phyloP scores from a whole-genome alignment of 257 asterid genomes.

The Solanum chilense region DNA sequence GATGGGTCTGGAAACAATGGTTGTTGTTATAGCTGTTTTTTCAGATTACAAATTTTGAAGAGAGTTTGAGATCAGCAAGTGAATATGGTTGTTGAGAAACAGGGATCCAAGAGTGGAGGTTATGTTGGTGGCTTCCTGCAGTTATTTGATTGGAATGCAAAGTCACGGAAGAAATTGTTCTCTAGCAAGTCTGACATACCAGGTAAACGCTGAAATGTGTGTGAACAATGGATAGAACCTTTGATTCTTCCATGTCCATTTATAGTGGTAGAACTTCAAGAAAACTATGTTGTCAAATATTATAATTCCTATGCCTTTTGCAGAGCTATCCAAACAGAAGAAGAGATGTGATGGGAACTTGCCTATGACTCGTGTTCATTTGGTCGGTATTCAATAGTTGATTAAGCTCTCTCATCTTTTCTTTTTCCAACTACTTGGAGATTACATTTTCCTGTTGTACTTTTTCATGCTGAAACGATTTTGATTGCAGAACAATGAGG shows the following conservation, averaged over 20 bases:
- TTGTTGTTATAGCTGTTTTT: background rate
- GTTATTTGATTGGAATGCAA: conserved; percentile 87
- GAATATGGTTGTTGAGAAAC: conserved; percentile 64
- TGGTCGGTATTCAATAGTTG: conserved; percentile 22
- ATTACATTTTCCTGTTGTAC: background rate
- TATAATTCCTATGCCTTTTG: conserved; percentile 5
- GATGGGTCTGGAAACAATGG: background rate
- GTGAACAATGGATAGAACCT: background rate
- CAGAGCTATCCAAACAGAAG: conserved; percentile 80
- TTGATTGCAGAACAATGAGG: conserved; percentile 46
- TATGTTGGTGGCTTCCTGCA: conserved; percentile 83
- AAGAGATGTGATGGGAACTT: conserved; percentile 58
- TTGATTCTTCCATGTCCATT: background rate
- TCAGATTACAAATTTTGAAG: conserved; percentile 4
- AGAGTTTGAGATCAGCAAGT: background rate
- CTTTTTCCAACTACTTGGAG: background rate
- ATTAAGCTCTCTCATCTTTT: background rate
- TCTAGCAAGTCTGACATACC: conserved; percentile 58
- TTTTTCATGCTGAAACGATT: background rate
- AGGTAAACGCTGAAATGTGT: conserved; percentile 22
- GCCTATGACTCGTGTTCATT: conserved; percentile 46
- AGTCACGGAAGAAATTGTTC: conserved; percentile 77
- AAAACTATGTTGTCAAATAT: background rate
- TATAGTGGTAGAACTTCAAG: background rate
- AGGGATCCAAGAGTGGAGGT: conserved; percentile 53